Conservation (phyloP, 306 rosid genomes). For the Quercus bicolor region DNA sequence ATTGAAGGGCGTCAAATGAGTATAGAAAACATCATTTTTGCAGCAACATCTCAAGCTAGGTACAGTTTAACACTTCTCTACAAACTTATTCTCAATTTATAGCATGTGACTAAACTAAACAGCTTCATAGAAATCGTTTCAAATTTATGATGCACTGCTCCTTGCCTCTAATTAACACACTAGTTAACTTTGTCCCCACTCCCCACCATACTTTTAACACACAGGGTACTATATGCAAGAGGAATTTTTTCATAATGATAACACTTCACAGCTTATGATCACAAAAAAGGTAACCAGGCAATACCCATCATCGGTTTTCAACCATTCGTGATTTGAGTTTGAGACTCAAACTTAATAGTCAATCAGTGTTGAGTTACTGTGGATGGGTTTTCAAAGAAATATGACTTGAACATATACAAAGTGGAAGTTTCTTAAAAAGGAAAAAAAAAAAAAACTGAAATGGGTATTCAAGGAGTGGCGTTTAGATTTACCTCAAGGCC, state of each 20-base stretch:
- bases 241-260: no score
- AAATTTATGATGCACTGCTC: no score
- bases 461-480: not conserved
- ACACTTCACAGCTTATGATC: no score
- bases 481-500: conserved; percentile 15
- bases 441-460: no score
- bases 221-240: no score
- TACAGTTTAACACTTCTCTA: not conserved
- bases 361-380: not conserved
- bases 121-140: no score
- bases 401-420: not conserved
- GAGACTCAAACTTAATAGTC: not conserved
- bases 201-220: no score
- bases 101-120: no score
- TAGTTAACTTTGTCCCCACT: no score
- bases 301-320: not conserved
- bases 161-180: no score
- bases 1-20: not conserved
- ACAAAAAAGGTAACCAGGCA: not conserved
- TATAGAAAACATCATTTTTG: not conserved
- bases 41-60: not conserved
- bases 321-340: not conserved
- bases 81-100: no score
- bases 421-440: not conserved
- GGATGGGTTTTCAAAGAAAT: not conserved